These are phyloP conservation scores for Xylariomycetidae sp. DNA, from an alignment of 2,329 filamentous ascomycete species.

Conservation along the genomic window DNA sequence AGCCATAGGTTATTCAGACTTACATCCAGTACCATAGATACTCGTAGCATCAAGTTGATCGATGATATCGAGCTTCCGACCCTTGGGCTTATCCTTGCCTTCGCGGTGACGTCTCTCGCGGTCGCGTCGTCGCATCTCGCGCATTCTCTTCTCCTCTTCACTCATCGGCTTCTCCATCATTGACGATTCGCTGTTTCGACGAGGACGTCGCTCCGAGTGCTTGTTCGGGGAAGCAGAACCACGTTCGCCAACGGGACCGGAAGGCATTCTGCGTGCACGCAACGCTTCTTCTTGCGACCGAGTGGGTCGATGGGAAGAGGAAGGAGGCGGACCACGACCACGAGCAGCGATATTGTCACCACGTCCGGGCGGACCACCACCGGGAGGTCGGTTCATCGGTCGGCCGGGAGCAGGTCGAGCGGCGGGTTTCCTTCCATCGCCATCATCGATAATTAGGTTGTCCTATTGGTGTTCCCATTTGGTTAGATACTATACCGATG, in stretches of 20 bases:
- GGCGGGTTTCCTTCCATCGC: constrained; percentile 30
- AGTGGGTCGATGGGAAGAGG: constrained; percentile 53
- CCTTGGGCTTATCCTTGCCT: constrained; percentile 43
- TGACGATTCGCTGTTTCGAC: constrained; percentile 78
- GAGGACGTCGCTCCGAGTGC: constrained; percentile 45
- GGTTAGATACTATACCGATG: constrained; percentile 21
- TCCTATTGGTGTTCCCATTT: constrained; percentile 51
- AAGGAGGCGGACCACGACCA: constrained; percentile 38
- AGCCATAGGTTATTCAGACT: constrained; percentile 33
- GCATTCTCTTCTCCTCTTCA: constrained; percentile 52
- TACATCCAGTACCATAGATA: constrained; percentile 88
- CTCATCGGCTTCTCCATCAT: constrained; percentile 59
- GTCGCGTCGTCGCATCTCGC: constrained; percentile 47
- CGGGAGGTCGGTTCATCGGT: constrained; percentile 34
- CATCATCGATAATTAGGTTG: constrained; percentile 62
- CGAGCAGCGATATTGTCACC: constrained; percentile 46
- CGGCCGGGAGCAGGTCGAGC: constrained; percentile 23
- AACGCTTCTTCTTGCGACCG: constrained; percentile 64
- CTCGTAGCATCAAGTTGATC: constrained; percentile 95
- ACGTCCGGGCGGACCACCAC: constrained; percentile 35
- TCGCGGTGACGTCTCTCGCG: constrained; percentile 48
- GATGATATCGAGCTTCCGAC: constrained; percentile 73
- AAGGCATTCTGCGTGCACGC: constrained; percentile 41
- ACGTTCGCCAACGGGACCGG: constrained; percentile 29
- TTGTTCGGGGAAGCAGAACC: constrained; percentile 34